phyloP scores from a whole-genome alignment of 257 asterid species.

The Solanum peruvianum region DNA sequence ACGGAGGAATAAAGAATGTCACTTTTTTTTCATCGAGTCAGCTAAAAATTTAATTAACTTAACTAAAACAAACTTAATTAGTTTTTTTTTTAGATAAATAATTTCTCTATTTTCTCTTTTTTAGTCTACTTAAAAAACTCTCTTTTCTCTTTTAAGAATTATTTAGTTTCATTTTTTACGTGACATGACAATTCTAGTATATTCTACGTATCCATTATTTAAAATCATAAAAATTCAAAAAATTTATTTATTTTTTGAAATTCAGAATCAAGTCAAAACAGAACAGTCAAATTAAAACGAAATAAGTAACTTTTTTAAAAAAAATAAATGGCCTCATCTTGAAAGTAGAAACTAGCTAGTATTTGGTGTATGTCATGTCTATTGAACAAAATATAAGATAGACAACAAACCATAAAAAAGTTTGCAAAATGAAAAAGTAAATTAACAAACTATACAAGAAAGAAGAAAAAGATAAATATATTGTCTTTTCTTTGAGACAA shows the following conservation, averaged over 20 bases:
- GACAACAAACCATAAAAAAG: background rate
- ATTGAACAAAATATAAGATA: background rate
- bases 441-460: background rate
- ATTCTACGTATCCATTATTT: background rate
- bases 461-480: background rate
- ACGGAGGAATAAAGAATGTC: background rate
- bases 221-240: too few relatives aligned
- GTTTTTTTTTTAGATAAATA: too few relatives aligned
- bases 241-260: too few relatives aligned
- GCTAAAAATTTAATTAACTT: too few relatives aligned
- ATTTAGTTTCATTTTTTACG: background rate
- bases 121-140: background rate
- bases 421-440: background rate
- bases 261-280: too few relatives aligned
- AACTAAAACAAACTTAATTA: too few relatives aligned
- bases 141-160: too few relatives aligned
- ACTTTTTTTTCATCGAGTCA: background rate
- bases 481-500: background rate
- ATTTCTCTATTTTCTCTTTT: background rate
- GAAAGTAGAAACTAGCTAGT: background rate
- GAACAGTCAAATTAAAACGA: too few relatives aligned
- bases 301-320: too few relatives aligned
- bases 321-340: background rate
- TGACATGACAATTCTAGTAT: background rate
- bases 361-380: background rate